Conservation (phyloP, 768 basidiomycete genomes). For the Phaeotremella fagi region DNA sequence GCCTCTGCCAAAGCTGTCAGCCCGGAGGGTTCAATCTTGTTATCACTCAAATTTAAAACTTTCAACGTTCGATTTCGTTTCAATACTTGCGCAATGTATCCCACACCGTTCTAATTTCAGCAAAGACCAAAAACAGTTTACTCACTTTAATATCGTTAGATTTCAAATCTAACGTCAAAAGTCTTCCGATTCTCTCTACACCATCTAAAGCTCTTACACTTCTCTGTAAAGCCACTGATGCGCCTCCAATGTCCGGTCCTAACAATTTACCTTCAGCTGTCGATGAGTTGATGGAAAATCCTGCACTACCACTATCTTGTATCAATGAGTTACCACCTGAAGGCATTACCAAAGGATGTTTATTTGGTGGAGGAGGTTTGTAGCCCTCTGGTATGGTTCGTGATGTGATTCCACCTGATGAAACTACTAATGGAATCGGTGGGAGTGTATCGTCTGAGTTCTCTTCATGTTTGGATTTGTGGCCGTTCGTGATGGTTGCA, state of each 20-base stretch:
- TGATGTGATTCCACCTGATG: slow-evolving; percentile 32
- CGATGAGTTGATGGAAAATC: slow-evolving; percentile 41
- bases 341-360: slow-evolving; percentile 53
- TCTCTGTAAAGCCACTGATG: slow-evolving; percentile 65
- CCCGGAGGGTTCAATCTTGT: slow-evolving; percentile 79
- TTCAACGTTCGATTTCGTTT: slow-evolving; percentile 94
- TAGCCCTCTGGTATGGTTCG: slow-evolving; percentile 47
- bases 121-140: slow-evolving; percentile 9
- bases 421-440: slow-evolving; percentile 31
- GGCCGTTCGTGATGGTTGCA: slow-evolving; percentile 44
- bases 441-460: slow-evolving; percentile 21
- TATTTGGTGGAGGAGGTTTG: slow-evolving; percentile 54
- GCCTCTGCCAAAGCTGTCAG: slow-evolving; percentile 81
- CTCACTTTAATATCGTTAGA: slow-evolving; percentile 87
- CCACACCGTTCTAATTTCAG: slow-evolving; percentile 61
- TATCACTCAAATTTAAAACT: slow-evolving; percentile 88
- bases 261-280: slow-evolving; percentile 25
- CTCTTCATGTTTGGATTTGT: slow-evolving; percentile 28
- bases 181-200: slow-evolving; percentile 73
- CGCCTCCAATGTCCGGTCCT: slow-evolving; percentile 33
- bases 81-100: slow-evolving; percentile 87
- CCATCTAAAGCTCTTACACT: slow-evolving; percentile 86
- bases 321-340: slow-evolving; percentile 26
- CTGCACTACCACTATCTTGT: slow-evolving; percentile 56
- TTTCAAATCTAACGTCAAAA: slow-evolving; percentile 83